Conservation (phyloP, 2,329 filamentous ascomycete species). For the Xylariaceae sp. region DNA sequence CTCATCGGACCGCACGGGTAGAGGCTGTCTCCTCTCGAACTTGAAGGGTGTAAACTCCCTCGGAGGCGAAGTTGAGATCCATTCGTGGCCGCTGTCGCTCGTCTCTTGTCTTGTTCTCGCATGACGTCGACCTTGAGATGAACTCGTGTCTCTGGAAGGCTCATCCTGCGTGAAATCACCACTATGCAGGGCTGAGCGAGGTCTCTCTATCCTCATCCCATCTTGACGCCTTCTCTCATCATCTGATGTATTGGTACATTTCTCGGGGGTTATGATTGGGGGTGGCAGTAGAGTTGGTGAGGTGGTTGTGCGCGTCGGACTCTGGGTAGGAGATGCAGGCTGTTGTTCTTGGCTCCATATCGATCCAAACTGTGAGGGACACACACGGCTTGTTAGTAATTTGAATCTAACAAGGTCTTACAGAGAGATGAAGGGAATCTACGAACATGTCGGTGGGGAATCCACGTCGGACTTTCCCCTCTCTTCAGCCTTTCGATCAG, state of each 20-base stretch:
- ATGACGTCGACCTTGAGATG: slow-evolving; percentile 33
- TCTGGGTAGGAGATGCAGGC: slow-evolving; percentile 46
- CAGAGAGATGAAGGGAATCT: slow-evolving; percentile 3
- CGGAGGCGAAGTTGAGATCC: slow-evolving; percentile 64
- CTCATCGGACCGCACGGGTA: slow-evolving; percentile 45
- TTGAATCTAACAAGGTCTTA: neutral
- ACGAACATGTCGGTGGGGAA: slow-evolving; percentile 67
- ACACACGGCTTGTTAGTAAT: slow-evolving; percentile 23
- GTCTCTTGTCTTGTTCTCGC: slow-evolving; percentile 26
- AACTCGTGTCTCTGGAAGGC: slow-evolving; percentile 33
- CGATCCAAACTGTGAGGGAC: slow-evolving; percentile 43
- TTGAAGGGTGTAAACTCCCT: slow-evolving; percentile 57
- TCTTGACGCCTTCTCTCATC: slow-evolving; percentile 56
- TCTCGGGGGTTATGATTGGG: slow-evolving; percentile 57
- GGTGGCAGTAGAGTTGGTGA: slow-evolving; percentile 53
- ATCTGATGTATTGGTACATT: slow-evolving; percentile 44
- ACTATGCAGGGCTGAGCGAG: slow-evolving; percentile 76
- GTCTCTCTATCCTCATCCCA: slow-evolving; percentile 76
- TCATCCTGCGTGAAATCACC: slow-evolving; percentile 67
- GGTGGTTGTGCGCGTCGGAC: slow-evolving; percentile 44
- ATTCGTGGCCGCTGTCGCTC: slow-evolving; percentile 42
- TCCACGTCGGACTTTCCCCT: slow-evolving; percentile 78
- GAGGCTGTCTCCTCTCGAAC: slow-evolving; percentile 46
- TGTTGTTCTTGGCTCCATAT: slow-evolving; percentile 45
- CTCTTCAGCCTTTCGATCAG: slow-evolving; percentile 86